Conservation (phyloP, 129 eudicot species). For the Cynara cardunculus region DNA sequence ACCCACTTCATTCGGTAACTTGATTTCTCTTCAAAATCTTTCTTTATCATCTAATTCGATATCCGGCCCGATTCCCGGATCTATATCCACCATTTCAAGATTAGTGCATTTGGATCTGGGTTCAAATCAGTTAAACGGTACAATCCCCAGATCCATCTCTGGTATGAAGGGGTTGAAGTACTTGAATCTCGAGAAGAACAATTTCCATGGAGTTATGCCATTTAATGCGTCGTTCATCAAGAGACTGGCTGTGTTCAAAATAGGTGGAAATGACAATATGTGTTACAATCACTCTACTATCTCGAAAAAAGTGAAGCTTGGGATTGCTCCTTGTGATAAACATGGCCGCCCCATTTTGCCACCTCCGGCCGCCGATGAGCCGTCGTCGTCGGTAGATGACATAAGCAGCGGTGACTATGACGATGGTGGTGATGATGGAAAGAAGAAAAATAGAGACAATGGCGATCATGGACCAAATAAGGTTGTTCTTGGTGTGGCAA, state of each 20-base stretch:
- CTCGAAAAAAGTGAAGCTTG: constrained; percentile 57
- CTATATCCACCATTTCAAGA: constrained; percentile 38
- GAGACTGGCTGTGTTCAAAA: constrained; percentile 51
- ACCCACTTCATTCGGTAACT: constrained; percentile 59
- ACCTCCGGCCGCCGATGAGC: constrained; percentile 46
- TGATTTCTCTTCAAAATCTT: constrained; percentile 40
- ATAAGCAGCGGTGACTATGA: constrained; percentile 13
- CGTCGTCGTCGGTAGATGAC: constrained; percentile 19
- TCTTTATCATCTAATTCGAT: constrained; percentile 59
- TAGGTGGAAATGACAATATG: constrained; percentile 56
- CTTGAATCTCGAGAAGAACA: constrained; percentile 70
- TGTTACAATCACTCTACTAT: constrained; percentile 64
- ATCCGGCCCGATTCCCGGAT: constrained; percentile 56
- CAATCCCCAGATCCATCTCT: constrained; percentile 50
- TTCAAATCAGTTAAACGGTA: constrained; percentile 61
- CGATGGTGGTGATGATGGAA: constrained; percentile 21
- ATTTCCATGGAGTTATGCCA: constrained; percentile 75
- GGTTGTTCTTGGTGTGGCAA: constrained; percentile 88
- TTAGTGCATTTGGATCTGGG: constrained; percentile 67
- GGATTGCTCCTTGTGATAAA: constrained; percentile 86
- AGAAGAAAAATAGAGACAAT: constrained; percentile 1
- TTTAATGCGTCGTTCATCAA: constrained; percentile 61
- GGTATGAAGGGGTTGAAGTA: constrained; percentile 54
- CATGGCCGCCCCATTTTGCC: constrained; percentile 68
- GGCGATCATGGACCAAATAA: constrained; percentile 62